Evolutionary conservation across 192 early-diverging fungal genomes (phyloP).

Genomic region (Podila verticillata): DNA sequence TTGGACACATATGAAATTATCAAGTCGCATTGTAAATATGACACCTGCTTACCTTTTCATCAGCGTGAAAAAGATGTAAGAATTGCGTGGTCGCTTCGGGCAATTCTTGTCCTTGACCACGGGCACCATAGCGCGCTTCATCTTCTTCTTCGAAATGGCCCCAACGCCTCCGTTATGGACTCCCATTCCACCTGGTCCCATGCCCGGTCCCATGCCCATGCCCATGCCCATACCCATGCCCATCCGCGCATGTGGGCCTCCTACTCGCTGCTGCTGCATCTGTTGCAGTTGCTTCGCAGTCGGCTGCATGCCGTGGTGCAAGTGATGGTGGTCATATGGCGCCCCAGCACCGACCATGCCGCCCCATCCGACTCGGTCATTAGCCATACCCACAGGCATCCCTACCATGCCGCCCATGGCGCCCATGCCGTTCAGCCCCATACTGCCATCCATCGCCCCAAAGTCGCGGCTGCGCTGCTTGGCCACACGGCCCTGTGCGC

Average conservation of each 20-base stretch:
- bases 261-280: neutral
- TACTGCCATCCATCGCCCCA: constrained; percentile 21
- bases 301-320: neutral
- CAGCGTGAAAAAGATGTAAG: constrained; percentile 49
- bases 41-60: constrained; percentile 49
- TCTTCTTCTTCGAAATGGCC: constrained; percentile 38
- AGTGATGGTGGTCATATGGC: constrained; percentile 11
- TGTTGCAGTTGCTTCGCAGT: neutral
- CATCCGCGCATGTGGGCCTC: neutral
- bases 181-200: constrained; percentile 7
- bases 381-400: constrained; percentile 25
- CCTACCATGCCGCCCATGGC: constrained; percentile 27
- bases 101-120: constrained; percentile 54
- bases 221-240: constrained; percentile 24
- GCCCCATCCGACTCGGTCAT: constrained; percentile 18
- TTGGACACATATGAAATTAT: neutral
- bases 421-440: constrained; percentile 26
- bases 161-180: neutral
- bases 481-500: constrained; percentile 23
- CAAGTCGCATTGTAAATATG: neutral
- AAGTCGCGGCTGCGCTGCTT: constrained; percentile 46
- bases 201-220: constrained; percentile 8
- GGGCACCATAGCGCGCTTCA: constrained; percentile 17
- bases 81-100: constrained; percentile 53
- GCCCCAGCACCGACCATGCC: constrained; percentile 16